These are phyloP conservation scores for Parastagonospora avenae DNA, from an alignment of 2,329 filamentous ascomycete genomes.

Conservation along the genomic window DNA sequence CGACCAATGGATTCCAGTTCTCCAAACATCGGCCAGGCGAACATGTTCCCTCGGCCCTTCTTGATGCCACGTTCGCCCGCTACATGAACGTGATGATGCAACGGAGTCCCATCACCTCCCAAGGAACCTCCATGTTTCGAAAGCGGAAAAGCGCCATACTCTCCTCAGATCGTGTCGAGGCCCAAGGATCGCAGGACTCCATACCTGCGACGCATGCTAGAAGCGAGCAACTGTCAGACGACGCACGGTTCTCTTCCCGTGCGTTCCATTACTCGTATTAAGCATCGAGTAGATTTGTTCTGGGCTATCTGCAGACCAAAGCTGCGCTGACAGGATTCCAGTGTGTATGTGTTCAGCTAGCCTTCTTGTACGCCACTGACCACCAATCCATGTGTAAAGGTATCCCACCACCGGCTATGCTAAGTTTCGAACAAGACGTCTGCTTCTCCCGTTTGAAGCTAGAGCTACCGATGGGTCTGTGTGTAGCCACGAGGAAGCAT, in stretches of 20 bases:
- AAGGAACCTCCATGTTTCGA: not conserved
- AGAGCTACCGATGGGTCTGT: not conserved
- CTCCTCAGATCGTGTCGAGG: not conserved
- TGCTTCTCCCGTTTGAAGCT: not conserved
- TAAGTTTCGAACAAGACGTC: slow-evolving; percentile 8
- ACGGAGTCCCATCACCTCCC: not conserved
- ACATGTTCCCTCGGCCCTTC: too few species aligned
- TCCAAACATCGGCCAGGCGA: not conserved
- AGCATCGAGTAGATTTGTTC: slow-evolving; percentile 1
- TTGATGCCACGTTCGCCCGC: not conserved
- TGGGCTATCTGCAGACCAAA: not conserved
- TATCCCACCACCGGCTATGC: slow-evolving; percentile 1
- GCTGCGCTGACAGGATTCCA: not conserved
- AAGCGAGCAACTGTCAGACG: slow-evolving; percentile 1
- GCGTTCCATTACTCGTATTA: not conserved
- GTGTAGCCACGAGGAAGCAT: not conserved
- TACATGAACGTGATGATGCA: not conserved
- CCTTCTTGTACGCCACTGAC: not conserved
- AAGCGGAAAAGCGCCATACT: slow-evolving; percentile 4
- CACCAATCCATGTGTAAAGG: too few species aligned
- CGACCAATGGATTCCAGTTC: too few species aligned
- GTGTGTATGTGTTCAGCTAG: not conserved
- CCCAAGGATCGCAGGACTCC: not conserved
- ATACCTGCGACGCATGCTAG: not conserved
- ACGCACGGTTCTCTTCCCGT: slow-evolving; percentile 1